A percentile compares a stretch with the other conserved stretches of the same genome.
Evolutionary conservation across 202 grass and related monocot genomes (phyloP).

Genomic region (Brachypodium distachyon): DNA sequence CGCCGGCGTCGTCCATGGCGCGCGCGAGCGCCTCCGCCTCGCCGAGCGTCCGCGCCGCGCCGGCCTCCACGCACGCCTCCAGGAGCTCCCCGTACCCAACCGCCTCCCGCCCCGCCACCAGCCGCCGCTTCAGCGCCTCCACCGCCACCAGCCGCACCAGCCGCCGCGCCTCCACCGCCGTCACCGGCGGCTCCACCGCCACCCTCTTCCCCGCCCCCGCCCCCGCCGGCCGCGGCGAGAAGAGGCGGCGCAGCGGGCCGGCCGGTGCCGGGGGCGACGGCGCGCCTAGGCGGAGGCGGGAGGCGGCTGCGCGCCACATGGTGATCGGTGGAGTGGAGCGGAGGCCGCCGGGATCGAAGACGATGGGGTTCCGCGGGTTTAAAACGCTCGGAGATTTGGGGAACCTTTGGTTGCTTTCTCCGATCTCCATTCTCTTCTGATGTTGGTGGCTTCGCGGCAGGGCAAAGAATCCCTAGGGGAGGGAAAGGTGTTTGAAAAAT

Average conservation of each 20-base stretch:
- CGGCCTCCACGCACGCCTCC: slow-evolving; percentile 40
- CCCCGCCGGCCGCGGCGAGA: neutral
- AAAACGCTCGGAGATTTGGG: no score
- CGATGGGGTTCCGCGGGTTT: no score
- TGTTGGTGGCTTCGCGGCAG: neutral
- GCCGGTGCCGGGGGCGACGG: neutral
- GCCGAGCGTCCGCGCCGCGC: slow-evolving; percentile 26
- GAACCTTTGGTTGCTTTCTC: neutral
- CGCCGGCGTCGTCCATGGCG: slow-evolving; percentile 42
- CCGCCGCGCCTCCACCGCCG: slow-evolving; percentile 37
- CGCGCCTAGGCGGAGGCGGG: slow-evolving; percentile 13
- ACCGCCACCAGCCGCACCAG: slow-evolving; percentile 47
- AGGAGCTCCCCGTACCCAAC: slow-evolving; percentile 46
- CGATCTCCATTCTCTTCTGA: neutral
- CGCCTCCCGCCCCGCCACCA: slow-evolving; percentile 32
- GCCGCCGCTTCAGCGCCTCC: slow-evolving; percentile 55
- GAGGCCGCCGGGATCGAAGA: neutral
- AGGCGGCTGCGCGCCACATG: slow-evolving; percentile 28
- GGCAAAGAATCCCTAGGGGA: neutral
- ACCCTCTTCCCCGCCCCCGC: no score
- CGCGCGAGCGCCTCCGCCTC: slow-evolving; percentile 43
- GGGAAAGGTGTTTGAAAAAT: neutral
- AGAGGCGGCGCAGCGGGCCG: slow-evolving; percentile 2
- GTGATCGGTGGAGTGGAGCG: neutral
- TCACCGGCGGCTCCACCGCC: slow-evolving; percentile 19